These are phyloP conservation scores for Ustilago bromivora DNA, from an alignment of 1,284 basidiomycete species.

Conservation along the genomic window DNA sequence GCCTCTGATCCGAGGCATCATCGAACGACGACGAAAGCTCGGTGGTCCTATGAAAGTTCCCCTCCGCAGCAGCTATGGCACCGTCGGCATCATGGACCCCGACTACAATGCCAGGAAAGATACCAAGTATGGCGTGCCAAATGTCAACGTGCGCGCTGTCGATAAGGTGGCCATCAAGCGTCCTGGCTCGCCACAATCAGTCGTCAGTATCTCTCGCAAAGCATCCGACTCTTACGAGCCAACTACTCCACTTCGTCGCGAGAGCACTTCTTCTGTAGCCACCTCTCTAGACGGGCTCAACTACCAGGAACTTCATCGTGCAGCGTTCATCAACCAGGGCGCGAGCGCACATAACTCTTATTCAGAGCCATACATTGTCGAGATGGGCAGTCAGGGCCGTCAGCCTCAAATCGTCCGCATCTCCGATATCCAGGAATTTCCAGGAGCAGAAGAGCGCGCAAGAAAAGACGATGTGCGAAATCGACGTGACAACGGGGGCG, in stretches of 20 bases:
- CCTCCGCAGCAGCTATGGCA: conserved; percentile 60
- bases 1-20: conserved; percentile 68
- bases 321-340: conserved; percentile 22
- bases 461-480: conserved; percentile 19
- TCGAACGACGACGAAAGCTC: conserved; percentile 65
- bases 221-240: conserved; percentile 27
- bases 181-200: conserved; percentile 41
- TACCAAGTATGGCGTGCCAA: conserved; percentile 47
- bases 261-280: conserved; percentile 35
- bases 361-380: conserved; percentile 59
- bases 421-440: conserved; percentile 50
- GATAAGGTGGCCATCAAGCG: conserved; percentile 65
- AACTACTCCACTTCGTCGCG: conserved; percentile 29
- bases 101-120: conserved; percentile 19
- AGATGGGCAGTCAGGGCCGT: conserved; percentile 54
- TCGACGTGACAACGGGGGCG: background rate
- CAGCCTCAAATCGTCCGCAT: conserved; percentile 41
- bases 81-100: conserved; percentile 36
- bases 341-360: conserved; percentile 31
- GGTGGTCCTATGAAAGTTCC: conserved; percentile 58
- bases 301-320: conserved; percentile 36
- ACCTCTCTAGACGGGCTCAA: conserved; percentile 27
- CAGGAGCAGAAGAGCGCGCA: conserved; percentile 34
- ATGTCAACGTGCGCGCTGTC: conserved; percentile 33
- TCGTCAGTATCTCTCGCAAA: conserved; percentile 22